Conservation (phyloP, 805 yeast genomes). For the Spathaspora boniae region DNA sequence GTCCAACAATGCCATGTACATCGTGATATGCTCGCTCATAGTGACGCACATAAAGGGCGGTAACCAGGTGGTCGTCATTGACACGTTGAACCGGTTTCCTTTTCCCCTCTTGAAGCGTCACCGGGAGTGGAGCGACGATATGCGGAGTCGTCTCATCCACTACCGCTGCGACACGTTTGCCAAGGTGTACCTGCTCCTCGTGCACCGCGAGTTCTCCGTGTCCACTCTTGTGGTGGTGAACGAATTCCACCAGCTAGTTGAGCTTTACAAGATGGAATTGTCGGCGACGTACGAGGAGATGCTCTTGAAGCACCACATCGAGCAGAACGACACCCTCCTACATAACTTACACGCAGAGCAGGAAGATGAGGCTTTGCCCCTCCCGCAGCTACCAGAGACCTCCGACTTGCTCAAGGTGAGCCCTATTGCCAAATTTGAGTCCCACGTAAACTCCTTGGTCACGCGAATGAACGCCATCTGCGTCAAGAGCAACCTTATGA, state of each 20-base stretch:
- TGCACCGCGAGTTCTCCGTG: slow-evolving; percentile 8
- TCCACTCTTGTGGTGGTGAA: slow-evolving; percentile 23
- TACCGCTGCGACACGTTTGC: slow-evolving; percentile 26
- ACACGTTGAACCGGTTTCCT: slow-evolving; percentile 30
- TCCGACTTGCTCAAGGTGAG: slow-evolving; percentile 27
- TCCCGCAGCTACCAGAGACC: slow-evolving; percentile 26
- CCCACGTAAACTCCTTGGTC: slow-evolving; percentile 26
- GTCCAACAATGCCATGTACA: slow-evolving; percentile 18
- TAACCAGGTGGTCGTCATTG: slow-evolving; percentile 25
- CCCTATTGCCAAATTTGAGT: slow-evolving; percentile 27
- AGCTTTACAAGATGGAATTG: slow-evolving; percentile 31
- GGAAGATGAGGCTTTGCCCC: slow-evolving; percentile 20
- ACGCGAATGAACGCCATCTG: slow-evolving; percentile 22
- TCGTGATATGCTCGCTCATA: slow-evolving; percentile 21
- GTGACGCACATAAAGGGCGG: slow-evolving; percentile 23
- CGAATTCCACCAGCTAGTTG: slow-evolving; percentile 34
- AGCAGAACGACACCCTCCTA: slow-evolving; percentile 19
- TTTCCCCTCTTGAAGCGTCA: slow-evolving; percentile 19
- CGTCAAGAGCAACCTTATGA: slow-evolving; percentile 21
- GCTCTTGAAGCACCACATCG: slow-evolving; percentile 29
- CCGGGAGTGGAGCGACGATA: slow-evolving; percentile 16
- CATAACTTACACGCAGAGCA: slow-evolving; percentile 11
- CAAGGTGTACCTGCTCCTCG: slow-evolving; percentile 19
- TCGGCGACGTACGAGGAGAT: slow-evolving; percentile 31
- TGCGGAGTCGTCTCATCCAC: slow-evolving; percentile 14